Base-by-base conservation (phyloP, 1,284 basidiomycete genomes). In the Irpex sp. region DNA sequence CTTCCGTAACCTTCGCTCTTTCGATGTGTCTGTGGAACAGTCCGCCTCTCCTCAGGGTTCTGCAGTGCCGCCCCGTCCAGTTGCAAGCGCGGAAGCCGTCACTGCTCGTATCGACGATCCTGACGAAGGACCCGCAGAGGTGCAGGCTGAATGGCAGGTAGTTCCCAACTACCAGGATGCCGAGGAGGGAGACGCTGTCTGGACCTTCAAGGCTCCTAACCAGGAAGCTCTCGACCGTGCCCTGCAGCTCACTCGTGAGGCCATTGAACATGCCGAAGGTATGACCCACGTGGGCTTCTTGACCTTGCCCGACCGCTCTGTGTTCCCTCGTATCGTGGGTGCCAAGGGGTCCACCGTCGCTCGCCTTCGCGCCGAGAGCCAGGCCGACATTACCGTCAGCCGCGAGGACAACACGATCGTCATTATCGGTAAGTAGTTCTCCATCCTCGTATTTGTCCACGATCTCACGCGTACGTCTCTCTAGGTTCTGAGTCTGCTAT, bases 311-410 rank as follows among this genome's bases (percentile, higher is more conserved):
- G 89, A 94, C 71, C 88, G 92, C 70, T 81, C 85, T 35, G 79
- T 81, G 57, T 94, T 94, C 83, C 92, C 91, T 13, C 83, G 93
- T 69, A 95, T 97, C 69, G 94, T 97, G 65, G 94, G 94, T 53
- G 78, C 89, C 21, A 95, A 94, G 76, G 93, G 91, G 58, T 78
- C 93, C n/a, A 96, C 93, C 69, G 92, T 96, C 63, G 81, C 88
- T 58, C 88, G 93, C 61, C 83, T 97, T 57, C 88, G 94, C 64
- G 83, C 83, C 61, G 93, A 95, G 77, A 95, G 92, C 60, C 92
- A 93, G 49, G 90, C 94, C 61, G 93, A 95, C 73, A 94, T 97
- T 67, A 92, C 87, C 53, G 92, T 96, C 66, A 86, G 92, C 74
- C 86, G 91, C 68, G 93, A 95, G 67, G 91, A 91, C 72, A 92